Conservation (phyloP, 2,329 filamentous ascomycete species). For the Cladosporium sp. region DNA sequence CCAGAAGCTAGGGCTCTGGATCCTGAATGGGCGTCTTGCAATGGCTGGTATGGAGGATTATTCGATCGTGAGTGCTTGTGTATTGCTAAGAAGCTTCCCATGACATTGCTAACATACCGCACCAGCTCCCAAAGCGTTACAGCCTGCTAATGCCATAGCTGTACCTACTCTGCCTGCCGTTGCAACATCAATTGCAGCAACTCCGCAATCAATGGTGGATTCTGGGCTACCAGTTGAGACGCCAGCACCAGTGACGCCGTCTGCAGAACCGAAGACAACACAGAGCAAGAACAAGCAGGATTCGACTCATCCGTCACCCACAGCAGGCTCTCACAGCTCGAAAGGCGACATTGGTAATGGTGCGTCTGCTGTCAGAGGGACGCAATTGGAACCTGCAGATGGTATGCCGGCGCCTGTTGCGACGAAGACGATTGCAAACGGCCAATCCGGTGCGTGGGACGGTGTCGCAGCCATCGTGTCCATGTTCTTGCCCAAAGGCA, state of each 20-base stretch:
- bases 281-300: not conserved
- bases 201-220: not conserved
- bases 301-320: not conserved
- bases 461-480: constrained; percentile 6
- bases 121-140: constrained; percentile 8
- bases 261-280: not conserved
- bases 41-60: constrained; percentile 12
- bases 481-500: not conserved
- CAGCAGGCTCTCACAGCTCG: not conserved
- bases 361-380: not conserved
- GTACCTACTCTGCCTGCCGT: not conserved
- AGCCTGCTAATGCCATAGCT: constrained; percentile 11
- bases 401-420: not conserved
- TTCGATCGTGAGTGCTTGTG: constrained; percentile 8
- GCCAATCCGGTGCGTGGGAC: not conserved
- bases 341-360: not conserved
- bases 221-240: constrained; percentile 1
- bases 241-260: not conserved
- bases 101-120: not conserved
- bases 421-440: not conserved
- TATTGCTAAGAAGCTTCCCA: not conserved
- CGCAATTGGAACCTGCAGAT: not conserved
- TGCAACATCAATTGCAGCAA: not conserved
- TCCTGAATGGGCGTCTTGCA: constrained; percentile 11
- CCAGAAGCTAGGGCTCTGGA: constrained; percentile 7